phyloP scores from a whole-genome alignment of 352 stramenopile species.

The Phytophthora sp. region DNA sequence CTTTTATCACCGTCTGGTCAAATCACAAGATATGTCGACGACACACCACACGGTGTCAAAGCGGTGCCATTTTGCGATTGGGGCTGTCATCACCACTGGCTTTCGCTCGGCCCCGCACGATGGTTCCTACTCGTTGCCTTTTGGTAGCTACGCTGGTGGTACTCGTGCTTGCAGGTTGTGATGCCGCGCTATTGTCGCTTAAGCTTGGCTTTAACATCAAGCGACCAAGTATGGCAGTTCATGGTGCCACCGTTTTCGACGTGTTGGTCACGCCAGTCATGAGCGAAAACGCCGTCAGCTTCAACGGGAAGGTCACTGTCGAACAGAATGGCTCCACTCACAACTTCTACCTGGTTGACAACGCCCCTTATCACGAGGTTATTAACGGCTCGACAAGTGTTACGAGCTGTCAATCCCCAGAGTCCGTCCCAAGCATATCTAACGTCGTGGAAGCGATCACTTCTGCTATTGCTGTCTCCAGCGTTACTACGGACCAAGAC shows the following conservation, averaged over 20 bases:
- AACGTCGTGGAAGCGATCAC: background rate
- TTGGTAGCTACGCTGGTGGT: background rate
- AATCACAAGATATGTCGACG: constrained; percentile 12
- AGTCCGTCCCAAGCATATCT: background rate
- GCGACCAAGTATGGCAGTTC: constrained; percentile 44
- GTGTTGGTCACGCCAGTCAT: constrained; percentile 37
- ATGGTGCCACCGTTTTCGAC: constrained; percentile 40
- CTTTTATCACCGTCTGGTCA: background rate
- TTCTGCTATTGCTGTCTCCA: background rate
- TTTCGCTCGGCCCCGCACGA: background rate
- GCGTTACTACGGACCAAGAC: background rate
- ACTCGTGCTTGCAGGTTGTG: background rate
- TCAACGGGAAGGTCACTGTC: background rate
- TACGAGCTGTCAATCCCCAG: background rate
- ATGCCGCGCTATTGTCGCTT: constrained; percentile 19
- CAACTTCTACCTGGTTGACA: background rate
- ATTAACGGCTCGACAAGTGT: background rate
- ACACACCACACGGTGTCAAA: background rate
- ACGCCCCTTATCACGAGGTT: background rate
- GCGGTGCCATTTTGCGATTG: constrained; percentile 5
- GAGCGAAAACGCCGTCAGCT: constrained; percentile 18
- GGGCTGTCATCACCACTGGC: background rate
- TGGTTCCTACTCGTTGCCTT: constrained; percentile 4
- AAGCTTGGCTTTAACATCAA: constrained; percentile 41
- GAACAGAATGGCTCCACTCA: background rate